Base-by-base conservation (phyloP, 768 basidiomycete genomes). In the Boletus sp. region DNA sequence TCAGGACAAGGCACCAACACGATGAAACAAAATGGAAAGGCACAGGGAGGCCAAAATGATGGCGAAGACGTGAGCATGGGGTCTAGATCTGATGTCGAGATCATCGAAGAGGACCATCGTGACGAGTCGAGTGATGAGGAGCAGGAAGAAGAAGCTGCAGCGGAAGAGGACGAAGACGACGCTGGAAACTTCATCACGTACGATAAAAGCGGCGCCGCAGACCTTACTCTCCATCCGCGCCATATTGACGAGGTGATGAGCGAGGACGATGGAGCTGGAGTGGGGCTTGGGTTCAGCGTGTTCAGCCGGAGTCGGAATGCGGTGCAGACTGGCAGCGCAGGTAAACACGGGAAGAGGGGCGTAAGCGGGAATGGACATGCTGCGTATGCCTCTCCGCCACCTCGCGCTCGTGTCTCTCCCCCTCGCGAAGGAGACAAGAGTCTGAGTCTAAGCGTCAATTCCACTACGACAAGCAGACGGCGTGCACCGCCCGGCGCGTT, bases 401-500 rank as follows among this genome's bases (percentile, higher is more conserved):
- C 35, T 33, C 57, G 52, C 28, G 12, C 40, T 39, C 61, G 14
- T 18, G 50, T 54, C n/a, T 54, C 62, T 11, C 50, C 53, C 12
- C 11, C 30, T 55, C 65, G 57, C 20, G 56, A 55, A 35, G 54
- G 45, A 40, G 60, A 59, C 35, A 56, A 37, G 49, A 63, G 47
- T 57, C 52, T 60, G 56, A 39, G 47, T 45, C 40, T 17, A 50
- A 61, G 54, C 33, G 63, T 50, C 32, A 55, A 35, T 20, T 59
- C 64, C 7, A 63, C 44, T 40, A 61, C 40, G 47, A 64, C 50
- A 1, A 47, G 39, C 54, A 67, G 9, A 58, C 53, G 55, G 72
- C 76, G 68, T 46, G 69, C 70, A 37, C 76, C 73, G 6, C 81
- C 81, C 10, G 80, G 80, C 0, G 80, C 80, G 35, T 83, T 83